phyloP scores from a whole-genome alignment of 768 basidiomycete species.

The Mycena haematopus region DNA sequence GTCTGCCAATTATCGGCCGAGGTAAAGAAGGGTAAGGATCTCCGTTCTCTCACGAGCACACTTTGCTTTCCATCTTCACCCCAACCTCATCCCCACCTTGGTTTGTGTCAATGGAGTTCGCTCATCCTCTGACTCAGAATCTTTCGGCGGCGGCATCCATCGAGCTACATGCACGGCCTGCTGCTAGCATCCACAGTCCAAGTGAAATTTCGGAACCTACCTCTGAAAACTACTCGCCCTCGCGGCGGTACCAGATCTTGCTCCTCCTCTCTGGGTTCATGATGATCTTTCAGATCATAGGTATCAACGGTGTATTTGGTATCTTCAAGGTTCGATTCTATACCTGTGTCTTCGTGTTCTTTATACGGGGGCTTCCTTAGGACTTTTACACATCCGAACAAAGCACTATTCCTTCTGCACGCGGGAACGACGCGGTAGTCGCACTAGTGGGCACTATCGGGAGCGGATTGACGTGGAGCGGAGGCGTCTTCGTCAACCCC shows the following conservation, averaged over 20 bases:
- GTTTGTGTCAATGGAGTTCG: too few species aligned
- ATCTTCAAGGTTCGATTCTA: conserved; percentile 46
- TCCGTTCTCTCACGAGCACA: too few species aligned
- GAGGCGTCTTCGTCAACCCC: conserved; percentile 50
- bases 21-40: too few species aligned
- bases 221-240: neutral
- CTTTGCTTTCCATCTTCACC: too few species aligned
- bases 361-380: conserved; percentile 29
- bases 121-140: neutral
- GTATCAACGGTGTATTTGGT: conserved; percentile 49
- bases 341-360: neutral
- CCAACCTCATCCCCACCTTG: too few species aligned
- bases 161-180: neutral
- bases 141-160: neutral
- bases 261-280: conserved; percentile 49
- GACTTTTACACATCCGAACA: conserved; percentile 50
- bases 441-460: conserved; percentile 52
- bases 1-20: too few species aligned
- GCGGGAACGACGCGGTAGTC: conserved; percentile 46
- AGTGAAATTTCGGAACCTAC: neutral
- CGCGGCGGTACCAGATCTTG: conserved; percentile 39
- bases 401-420: conserved; percentile 42
- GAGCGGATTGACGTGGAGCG: conserved; percentile 53
- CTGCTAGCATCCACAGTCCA: neutral
- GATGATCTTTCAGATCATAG: conserved; percentile 54